Evolutionary conservation across 306 rosid species (phyloP), one percentile per base, ranked within the genome.

Genomic region (Begonia loranthoides): DNA sequence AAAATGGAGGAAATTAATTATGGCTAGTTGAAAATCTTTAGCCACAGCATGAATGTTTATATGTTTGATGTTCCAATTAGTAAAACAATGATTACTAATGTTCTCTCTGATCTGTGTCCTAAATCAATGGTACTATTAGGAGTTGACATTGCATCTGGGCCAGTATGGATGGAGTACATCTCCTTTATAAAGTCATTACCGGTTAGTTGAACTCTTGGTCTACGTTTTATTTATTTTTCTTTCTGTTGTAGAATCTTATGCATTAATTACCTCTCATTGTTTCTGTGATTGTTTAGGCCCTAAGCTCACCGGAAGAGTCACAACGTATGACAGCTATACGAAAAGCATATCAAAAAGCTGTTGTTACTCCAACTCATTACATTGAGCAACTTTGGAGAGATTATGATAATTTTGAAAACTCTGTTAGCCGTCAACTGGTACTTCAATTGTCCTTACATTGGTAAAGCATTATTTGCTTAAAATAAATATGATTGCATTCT

Each of bases 371-470:
- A 44, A 82, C 81, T 38, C 97, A 89, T 77, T 89, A 89, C 72
- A 74, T 80, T 64, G 97, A 89, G 69, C 95, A 89, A 61, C 81
- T 89, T 22, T 89, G 97, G 97, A 85, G 68, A 70, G 97, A 89
- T 12, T 89, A 89, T 56, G 95, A 85, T 55, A 89, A 66, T 70
- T 85, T 85, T 72, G 97, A 89, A 76, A 89, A 79, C 62, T 89
- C 97, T 22, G 95, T 89, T 45, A 85, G 85, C 66, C 95, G 95
- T 50, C 95, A 85, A 71, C 70, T 85, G 95, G 97, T 83, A 89
- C 73, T 52, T 54, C 55, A 57, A 17, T 61, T 10, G 12, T 53
- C 69, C 33, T 45, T 17, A 46, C 4, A 28, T 28, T 28, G 36
- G 36, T 28, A 19, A 19, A 19, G 3, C 22, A 28, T 28, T 28